Evolutionary conservation across 2,329 filamentous ascomycete species (phyloP), one percentile per base, ranked within the genome.

Genomic region (Emericellopsis atlantica): DNA sequence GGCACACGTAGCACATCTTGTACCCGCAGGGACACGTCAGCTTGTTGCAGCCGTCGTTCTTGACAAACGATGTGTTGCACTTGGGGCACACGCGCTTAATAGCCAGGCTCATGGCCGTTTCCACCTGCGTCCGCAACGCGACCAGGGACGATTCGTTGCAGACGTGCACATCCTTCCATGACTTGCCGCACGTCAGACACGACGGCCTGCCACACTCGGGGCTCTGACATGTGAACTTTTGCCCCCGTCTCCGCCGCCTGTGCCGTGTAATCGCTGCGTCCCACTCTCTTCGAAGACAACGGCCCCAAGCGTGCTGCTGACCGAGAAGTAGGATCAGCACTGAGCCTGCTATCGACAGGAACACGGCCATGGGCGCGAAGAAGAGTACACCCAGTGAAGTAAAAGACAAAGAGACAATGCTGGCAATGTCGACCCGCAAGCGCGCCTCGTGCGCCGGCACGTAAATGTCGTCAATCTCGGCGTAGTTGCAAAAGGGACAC

Each of bases 1-100:
- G 84, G 60, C 92, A 98, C 37, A 96, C 78, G 55, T 98, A 98
- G 59, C 92, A 98, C 90, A 96, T 96, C 51, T 84, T 83, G 63
- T 96, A 96, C 8, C 92, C 92, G 61, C 92, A 98, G 14, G 88
- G 80, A 56, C 92, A 96, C 6, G 87, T 90, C 33, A 98, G 72
- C 64, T 96, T 96, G 68, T 98, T 98, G 72, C 92, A 98, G 52
- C 92, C 92, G 22, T 81, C 80, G 6, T 79, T 82, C 60, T 96
- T 96, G 62, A 98, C 85, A 57, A 96, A 96, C 14, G 81, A 85
- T 9, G 89, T 85, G 50, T 85, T 82, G 67, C 92, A 98, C 37
- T 82, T 77, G 8, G 92, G 92, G 57, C 92, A 98, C 9, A 92
- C 90, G 39, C 92, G 84, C 64, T 96, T 98, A 57, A 96, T 79